A percentile compares a stretch with the other conserved stretches of the same genome.
These are phyloP conservation scores for Moesziomyces antarcticus DNA, from an alignment of 1,284 basidiomycete genomes.

Conservation along the genomic window DNA sequence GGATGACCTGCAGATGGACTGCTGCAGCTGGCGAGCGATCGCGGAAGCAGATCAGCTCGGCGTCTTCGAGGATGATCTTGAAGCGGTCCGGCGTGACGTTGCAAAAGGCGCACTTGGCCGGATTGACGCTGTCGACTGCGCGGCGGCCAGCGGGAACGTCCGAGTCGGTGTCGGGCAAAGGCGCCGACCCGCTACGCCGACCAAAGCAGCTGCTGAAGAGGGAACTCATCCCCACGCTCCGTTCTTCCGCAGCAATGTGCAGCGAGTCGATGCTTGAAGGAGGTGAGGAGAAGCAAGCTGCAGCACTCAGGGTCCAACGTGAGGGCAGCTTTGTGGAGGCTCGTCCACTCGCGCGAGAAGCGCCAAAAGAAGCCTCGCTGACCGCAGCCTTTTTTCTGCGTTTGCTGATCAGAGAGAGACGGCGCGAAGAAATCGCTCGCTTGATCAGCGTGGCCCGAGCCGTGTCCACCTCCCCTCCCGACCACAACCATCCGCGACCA, in stretches of 20 bases:
- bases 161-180: background rate
- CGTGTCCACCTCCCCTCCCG: background rate
- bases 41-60: conserved; percentile 74
- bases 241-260: no score
- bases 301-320: background rate
- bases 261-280: background rate
- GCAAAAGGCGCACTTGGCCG: conserved; percentile 73
- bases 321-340: conserved; percentile 3
- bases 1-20: conserved; percentile 76
- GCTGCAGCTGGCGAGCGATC: conserved; percentile 75
- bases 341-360: conserved; percentile 21
- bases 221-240: conserved; percentile 14
- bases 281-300: background rate
- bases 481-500: conserved; percentile 14
- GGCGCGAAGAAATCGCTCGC: conserved; percentile 4
- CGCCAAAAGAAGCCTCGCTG: background rate
- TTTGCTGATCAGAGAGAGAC: conserved; percentile 2
- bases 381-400: conserved; percentile 10
- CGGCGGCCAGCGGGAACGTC: conserved; percentile 17
- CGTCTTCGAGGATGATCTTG: conserved; percentile 75
- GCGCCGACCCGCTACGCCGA: background rate
- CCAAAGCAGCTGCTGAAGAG: conserved; percentile 35
- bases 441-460: background rate
- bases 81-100: conserved; percentile 73
- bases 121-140: conserved; percentile 30